Evolutionary conservation across 2,329 filamentous ascomycete species (phyloP).

Genomic region (Xylariaceae sp.): DNA sequence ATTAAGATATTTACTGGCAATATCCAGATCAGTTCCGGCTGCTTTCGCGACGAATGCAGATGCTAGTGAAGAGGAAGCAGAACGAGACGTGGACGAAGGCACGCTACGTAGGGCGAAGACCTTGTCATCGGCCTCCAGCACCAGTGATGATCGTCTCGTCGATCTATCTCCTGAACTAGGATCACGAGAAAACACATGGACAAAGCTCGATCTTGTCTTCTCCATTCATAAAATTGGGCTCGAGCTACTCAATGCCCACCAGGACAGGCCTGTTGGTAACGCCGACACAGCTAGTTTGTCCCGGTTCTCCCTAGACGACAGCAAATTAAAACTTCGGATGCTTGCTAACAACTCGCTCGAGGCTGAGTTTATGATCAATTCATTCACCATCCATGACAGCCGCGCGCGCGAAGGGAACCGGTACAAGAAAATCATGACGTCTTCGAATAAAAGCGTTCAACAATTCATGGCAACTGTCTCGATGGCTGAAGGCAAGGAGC

Average conservation of each 20-base stretch:
- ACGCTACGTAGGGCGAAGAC: conserved; percentile 48
- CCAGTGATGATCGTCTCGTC: conserved; percentile 42
- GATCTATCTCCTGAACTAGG: conserved; percentile 68
- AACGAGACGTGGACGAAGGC: conserved; percentile 64
- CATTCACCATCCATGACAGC: conserved; percentile 91
- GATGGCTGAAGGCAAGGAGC: conserved; percentile 79
- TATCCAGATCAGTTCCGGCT: conserved; percentile 81
- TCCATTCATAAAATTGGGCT: conserved; percentile 81
- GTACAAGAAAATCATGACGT: conserved; percentile 96
- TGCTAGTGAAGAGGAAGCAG: conserved; percentile 67
- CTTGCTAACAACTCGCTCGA: conserved; percentile 88
- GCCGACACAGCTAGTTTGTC: conserved; percentile 78
- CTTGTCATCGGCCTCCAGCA: conserved; percentile 37
- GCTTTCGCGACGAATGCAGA: conserved; percentile 76
- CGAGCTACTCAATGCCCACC: conserved; percentile 75
- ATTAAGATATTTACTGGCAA: conserved; percentile 79
- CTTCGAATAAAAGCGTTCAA: conserved; percentile 90
- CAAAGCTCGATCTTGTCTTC: conserved; percentile 89
- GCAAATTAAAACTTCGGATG: conserved; percentile 86
- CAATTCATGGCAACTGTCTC: conserved; percentile 98
- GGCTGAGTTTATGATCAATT: conserved; percentile 86
- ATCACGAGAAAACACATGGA: conserved; percentile 70
- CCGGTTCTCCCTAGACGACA: conserved; percentile 90
- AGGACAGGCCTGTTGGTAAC: conserved; percentile 73
- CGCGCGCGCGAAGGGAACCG: conserved; percentile 88